Percentiles rank a stretch among this genome's conserved stretches.
Conservation (phyloP, 176 grass and related monocot genomes). For the Ananas comosus region DNA sequence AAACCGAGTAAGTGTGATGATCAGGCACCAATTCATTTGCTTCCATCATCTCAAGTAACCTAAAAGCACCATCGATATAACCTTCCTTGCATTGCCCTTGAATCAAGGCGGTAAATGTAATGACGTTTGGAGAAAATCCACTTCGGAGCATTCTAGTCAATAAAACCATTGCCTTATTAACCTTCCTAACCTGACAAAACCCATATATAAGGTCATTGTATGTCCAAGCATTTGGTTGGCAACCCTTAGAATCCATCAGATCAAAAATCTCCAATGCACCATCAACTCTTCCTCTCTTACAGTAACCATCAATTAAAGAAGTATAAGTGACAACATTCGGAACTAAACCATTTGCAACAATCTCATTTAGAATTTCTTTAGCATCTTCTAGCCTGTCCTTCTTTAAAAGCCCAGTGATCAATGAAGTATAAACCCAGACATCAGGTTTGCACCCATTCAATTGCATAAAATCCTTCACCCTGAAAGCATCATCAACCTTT, state of each 20-base stretch:
- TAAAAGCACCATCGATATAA: conserved; percentile 23
- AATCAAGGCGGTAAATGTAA: conserved; percentile 26
- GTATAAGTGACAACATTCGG: conserved; percentile 77
- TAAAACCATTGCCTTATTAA: conserved; percentile 27
- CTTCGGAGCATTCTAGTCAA: conserved; percentile 27
- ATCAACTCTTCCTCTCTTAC: conserved; percentile 51
- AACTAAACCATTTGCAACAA: conserved; percentile 36
- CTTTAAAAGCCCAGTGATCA: conserved; percentile 45
- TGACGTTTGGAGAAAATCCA: conserved; percentile 23
- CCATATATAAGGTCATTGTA: conserved; percentile 30
- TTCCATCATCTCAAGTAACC: conserved; percentile 32
- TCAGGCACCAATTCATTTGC: conserved; percentile 43
- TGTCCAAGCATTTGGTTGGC: conserved; percentile 33
- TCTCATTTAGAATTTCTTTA: conserved; percentile 36
- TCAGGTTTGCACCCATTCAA: conserved; percentile 41
- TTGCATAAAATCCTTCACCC: conserved; percentile 44
- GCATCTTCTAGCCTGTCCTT: conserved; percentile 40
- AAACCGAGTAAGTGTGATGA: conserved; percentile 34
- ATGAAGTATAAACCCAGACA: conserved; percentile 32
- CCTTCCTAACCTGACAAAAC: conserved; percentile 19
- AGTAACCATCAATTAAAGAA: conserved; percentile 74
- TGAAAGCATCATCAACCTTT: conserved; percentile 41
- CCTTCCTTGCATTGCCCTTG: conserved; percentile 32
- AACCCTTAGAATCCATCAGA: conserved; percentile 49
- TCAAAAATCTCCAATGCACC: conserved; percentile 45